Conservation (phyloP, 352 stramenopile genomes). For the Globisporangium abappressorium region DNA sequence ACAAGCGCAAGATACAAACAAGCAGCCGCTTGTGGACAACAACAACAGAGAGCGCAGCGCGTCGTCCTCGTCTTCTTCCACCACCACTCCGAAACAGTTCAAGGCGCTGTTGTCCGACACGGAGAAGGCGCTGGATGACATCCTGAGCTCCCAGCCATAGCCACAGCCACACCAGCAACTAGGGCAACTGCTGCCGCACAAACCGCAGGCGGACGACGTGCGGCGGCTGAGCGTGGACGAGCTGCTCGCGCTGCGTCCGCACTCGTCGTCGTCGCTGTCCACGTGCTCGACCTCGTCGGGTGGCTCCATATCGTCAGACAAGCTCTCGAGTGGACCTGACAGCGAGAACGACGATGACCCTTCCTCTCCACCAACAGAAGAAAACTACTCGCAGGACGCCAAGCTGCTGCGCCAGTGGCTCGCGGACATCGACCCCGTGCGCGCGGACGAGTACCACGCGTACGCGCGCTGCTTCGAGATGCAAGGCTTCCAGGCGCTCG, state of each 20-base stretch:
- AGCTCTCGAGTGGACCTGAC: conserved; percentile 28
- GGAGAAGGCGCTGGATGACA: conserved; percentile 47
- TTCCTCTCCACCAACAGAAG: not conserved
- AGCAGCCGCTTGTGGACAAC: conserved; percentile 5
- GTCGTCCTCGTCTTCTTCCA: not conserved
- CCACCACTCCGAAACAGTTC: conserved; percentile 21
- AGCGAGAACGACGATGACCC: conserved; percentile 24
- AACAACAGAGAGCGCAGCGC: not conserved
- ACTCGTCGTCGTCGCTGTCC: conserved; percentile 14
- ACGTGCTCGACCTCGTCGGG: conserved; percentile 19
- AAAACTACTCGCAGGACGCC: conserved; percentile 20
- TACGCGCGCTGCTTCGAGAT: conserved; percentile 62
- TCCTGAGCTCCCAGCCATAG: conserved; percentile 28
- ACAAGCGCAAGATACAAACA: not conserved
- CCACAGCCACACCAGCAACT: conserved; percentile 20
- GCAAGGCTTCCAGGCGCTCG: conserved; percentile 57
- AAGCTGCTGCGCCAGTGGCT: conserved; percentile 51
- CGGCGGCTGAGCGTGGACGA: conserved; percentile 56
- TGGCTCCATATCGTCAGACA: conserved; percentile 30
- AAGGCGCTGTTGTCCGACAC: conserved; percentile 38
- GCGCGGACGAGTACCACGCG: conserved; percentile 48
- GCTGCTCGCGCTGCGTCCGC: conserved; percentile 28
- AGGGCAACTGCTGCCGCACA: conserved; percentile 2
- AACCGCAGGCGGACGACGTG: conserved; percentile 41
- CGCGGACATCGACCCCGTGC: conserved; percentile 38